A percentile compares a stretch with the other conserved stretches of the same genome.
Conservation (phyloP, 108 stramenopile species). For the Skeletonema grethae region DNA sequence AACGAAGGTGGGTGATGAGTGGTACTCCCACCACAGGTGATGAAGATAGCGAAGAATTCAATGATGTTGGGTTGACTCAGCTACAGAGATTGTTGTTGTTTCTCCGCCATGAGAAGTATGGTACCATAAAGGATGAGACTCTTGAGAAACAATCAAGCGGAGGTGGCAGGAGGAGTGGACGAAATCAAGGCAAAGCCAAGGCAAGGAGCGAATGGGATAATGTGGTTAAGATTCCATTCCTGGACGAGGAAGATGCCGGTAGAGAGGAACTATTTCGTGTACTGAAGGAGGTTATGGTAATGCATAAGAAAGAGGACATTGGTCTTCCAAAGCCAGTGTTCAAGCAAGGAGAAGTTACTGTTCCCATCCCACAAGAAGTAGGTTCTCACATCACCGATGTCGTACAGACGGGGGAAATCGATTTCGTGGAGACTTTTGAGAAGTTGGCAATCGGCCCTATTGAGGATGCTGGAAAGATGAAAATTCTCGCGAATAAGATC, state of each 20-base stretch:
- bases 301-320: slow-evolving; percentile 64
- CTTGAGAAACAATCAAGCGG: background rate
- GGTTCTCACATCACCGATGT: slow-evolving; percentile 40
- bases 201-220: slow-evolving; percentile 51
- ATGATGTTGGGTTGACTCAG: slow-evolving; percentile 46
- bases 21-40: slow-evolving; percentile 79
- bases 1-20: slow-evolving; percentile 81
- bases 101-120: slow-evolving; percentile 50
- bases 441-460: background rate
- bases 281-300: slow-evolving; percentile 55
- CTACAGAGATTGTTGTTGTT: slow-evolving; percentile 55
- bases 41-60: slow-evolving; percentile 46
- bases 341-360: slow-evolving; percentile 46
- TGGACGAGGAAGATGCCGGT: slow-evolving; percentile 27
- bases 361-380: slow-evolving; percentile 32
- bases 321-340: slow-evolving; percentile 58
- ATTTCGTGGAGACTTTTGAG: slow-evolving; percentile 1
- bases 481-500: background rate
- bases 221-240: slow-evolving; percentile 53
- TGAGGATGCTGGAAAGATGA: too few relatives aligned
- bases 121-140: slow-evolving; percentile 11
- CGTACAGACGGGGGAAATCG: background rate
- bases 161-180: background rate
- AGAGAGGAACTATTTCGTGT: slow-evolving; percentile 40
- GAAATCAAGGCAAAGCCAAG: slow-evolving; percentile 5